These are phyloP conservation scores for Maudiozyma pseudohumilis DNA, from an alignment of 805 yeast species.

Conservation along the genomic window DNA sequence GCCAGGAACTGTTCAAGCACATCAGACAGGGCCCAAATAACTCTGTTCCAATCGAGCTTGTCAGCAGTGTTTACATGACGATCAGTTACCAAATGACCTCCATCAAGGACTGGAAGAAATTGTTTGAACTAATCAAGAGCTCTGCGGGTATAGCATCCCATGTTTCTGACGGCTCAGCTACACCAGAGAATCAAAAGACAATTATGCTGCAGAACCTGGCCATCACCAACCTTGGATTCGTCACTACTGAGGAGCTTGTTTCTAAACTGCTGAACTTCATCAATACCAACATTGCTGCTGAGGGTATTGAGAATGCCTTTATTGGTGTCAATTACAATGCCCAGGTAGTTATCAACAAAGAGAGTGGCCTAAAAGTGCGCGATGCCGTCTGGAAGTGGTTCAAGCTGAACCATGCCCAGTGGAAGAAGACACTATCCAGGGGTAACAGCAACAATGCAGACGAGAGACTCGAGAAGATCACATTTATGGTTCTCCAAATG, in stretches of 20 bases:
- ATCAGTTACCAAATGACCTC: conserved; percentile 32
- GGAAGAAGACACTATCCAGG: conserved; percentile 37
- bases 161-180: conserved; percentile 9
- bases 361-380: conserved; percentile 6
- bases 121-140: conserved; percentile 43
- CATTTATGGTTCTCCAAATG: conserved; percentile 25
- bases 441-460: conserved; percentile 31
- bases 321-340: conserved; percentile 40
- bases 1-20: conserved; percentile 37
- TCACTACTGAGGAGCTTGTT: conserved; percentile 33
- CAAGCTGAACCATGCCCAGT: conserved; percentile 38
- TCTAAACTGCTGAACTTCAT: conserved; percentile 49
- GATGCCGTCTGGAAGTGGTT: conserved; percentile 37
- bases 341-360: conserved; percentile 6
- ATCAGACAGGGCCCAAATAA: conserved; percentile 44
- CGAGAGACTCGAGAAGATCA: conserved; percentile 29
- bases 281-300: conserved; percentile 41
- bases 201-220: conserved; percentile 41
- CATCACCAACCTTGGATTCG: conserved; percentile 39
- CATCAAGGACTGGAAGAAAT: conserved; percentile 47
- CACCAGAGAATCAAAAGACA: conserved; percentile 20
- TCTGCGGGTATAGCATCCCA: conserved; percentile 36
- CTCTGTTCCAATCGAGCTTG: conserved; percentile 43
- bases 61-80: conserved; percentile 36
- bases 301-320: conserved; percentile 46